Evolutionary conservation across 345 rosid species (phyloP).

Genomic region (Lepidium didymum): DNA sequence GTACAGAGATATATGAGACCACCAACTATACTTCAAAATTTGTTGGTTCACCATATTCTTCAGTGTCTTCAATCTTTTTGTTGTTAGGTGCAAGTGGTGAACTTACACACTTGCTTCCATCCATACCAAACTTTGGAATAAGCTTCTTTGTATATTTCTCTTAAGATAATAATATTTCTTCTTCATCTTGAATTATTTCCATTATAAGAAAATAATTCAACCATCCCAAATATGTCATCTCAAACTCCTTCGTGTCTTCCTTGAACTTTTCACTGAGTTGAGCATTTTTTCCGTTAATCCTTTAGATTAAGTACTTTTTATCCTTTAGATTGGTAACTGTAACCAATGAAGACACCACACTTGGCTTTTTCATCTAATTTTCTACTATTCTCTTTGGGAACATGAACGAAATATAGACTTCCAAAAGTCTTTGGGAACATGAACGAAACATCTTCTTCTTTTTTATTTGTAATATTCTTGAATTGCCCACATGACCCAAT

Average conservation of each 20-base stretch:
- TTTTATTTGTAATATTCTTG: not conserved
- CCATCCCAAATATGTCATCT: not conserved
- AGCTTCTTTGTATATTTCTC: not conserved
- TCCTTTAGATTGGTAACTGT: not conserved
- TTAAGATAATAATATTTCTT: not conserved
- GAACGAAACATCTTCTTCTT: not conserved
- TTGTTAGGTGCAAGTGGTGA: not conserved
- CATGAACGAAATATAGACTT: not conserved
- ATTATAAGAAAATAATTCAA: not conserved
- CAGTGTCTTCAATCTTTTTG: not conserved
- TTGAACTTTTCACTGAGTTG: not conserved
- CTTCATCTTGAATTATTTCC: not conserved
- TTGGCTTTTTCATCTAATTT: not conserved
- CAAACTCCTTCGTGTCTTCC: not conserved
- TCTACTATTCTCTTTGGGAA: not conserved
- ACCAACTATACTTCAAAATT: not conserved
- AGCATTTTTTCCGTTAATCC: not conserved
- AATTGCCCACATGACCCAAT: not conserved
- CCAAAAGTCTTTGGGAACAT: not conserved
- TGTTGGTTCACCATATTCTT: not conserved
- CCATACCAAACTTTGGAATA: not conserved
- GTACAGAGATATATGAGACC: not conserved
- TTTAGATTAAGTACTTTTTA: not conserved
- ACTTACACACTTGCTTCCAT: not conserved
- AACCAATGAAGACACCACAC: not conserved